Conservation (phyloP, 495 filamentous ascomycete species). For the Penicillium soppii region DNA sequence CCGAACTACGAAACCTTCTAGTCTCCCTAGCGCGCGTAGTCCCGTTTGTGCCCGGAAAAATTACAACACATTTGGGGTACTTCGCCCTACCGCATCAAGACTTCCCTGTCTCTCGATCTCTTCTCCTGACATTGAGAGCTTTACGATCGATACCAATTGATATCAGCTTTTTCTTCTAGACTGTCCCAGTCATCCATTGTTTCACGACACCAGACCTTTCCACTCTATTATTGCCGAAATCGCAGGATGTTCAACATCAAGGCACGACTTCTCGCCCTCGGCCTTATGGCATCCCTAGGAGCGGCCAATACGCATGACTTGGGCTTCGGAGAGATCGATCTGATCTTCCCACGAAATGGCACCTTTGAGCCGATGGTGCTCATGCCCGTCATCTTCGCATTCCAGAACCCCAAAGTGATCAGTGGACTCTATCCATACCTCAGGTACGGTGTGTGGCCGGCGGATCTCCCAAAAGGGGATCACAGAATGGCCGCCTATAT, state of each 20-base stretch:
- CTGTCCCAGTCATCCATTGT: too few species aligned
- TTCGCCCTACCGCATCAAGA: conserved; percentile 2
- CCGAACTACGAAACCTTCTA: conserved; percentile 8
- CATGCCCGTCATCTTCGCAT: conserved; percentile 5
- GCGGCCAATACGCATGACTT: conserved; percentile 3
- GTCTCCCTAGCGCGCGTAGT: conserved; percentile 3
- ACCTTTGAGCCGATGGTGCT: conserved; percentile 7
- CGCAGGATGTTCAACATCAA: conserved; percentile 2
- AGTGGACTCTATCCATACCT: conserved; percentile 4
- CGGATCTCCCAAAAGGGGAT: conserved; percentile 3
- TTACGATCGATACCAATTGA: conserved; percentile 3
- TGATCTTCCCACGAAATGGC: conserved; percentile 7
- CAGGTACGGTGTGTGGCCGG: conserved; percentile 1
- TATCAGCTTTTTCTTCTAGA: not conserved
- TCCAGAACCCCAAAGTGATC: conserved; percentile 4
- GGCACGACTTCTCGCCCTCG: not conserved
- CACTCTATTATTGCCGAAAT: not conserved
- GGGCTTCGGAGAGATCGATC: conserved; percentile 6
- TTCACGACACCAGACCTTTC: not conserved
- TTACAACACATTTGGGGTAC: conserved; percentile 3
- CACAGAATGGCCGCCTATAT: conserved; percentile 2
- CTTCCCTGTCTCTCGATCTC: conserved; percentile 1
- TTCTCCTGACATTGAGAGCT: not conserved
- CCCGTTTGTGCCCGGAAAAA: conserved; percentile 4
- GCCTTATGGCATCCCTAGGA: not conserved